phyloP scores from a whole-genome alignment of 495 filamentous ascomycete genomes.

The Aspergillus cristatus region DNA sequence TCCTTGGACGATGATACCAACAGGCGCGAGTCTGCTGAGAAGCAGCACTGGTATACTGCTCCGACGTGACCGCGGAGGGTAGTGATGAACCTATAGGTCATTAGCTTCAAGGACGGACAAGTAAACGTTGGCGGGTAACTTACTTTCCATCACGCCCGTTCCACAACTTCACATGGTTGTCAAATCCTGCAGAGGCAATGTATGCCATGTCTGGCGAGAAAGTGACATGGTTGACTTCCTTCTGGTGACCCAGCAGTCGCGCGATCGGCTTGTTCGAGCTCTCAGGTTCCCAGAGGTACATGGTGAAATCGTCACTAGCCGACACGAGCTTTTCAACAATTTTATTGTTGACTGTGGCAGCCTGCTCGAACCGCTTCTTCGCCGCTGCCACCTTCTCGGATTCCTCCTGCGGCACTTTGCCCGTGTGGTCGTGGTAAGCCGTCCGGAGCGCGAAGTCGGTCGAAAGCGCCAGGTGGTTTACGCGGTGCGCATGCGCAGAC shows the following conservation, averaged over 20 bases:
- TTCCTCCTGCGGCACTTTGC: slow-evolving; percentile 54
- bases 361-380: slow-evolving; percentile 76
- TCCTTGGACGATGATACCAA: slow-evolving; percentile 84
- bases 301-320: slow-evolving; percentile 91
- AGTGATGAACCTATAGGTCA: slow-evolving; percentile 55
- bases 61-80: slow-evolving; percentile 89
- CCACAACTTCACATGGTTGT: slow-evolving; percentile 91
- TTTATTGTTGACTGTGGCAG: slow-evolving; percentile 68
- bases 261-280: slow-evolving; percentile 72
- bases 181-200: slow-evolving; percentile 83
- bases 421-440: slow-evolving; percentile 77
- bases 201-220: slow-evolving; percentile 83
- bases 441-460: slow-evolving; percentile 88
- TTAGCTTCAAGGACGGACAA: not conserved
- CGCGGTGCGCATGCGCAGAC: slow-evolving; percentile 80
- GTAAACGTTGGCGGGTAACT: slow-evolving; percentile 14
- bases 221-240: slow-evolving; percentile 89
- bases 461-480: slow-evolving; percentile 92
- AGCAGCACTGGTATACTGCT: slow-evolving; percentile 83
- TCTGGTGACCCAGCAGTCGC: slow-evolving; percentile 87
- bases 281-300: slow-evolving; percentile 90
- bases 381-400: slow-evolving; percentile 69
- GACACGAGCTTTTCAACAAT: slow-evolving; percentile 81
- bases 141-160: slow-evolving; percentile 57
- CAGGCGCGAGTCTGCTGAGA: slow-evolving; percentile 79